phyloP scores from a whole-genome alignment of 495 filamentous ascomycete genomes.

The Haplographium delicatum region DNA sequence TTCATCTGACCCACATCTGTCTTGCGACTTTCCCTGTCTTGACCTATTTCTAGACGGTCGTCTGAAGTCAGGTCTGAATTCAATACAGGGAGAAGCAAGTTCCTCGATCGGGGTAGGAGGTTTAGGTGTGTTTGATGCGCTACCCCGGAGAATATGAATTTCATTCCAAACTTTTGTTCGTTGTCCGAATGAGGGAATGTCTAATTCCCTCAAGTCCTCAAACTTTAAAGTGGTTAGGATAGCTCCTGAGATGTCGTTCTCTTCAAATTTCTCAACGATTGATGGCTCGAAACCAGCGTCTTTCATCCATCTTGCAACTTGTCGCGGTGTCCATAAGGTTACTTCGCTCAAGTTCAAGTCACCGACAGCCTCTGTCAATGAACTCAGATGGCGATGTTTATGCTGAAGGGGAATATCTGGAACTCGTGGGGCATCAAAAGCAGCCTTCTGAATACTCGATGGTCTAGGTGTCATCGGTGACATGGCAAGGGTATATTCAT shows the following conservation, averaged over 20 bases:
- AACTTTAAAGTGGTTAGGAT: constrained; percentile 82
- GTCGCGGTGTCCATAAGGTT: constrained; percentile 58
- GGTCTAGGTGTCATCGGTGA: constrained; percentile 54
- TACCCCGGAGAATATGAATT: constrained; percentile 66
- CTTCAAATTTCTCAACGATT: constrained; percentile 75
- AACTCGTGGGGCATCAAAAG: constrained; percentile 19
- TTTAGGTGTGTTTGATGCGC: constrained; percentile 47
- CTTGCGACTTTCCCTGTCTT: constrained; percentile 25
- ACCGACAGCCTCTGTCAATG: constrained; percentile 37
- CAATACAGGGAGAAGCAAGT: constrained; percentile 26
- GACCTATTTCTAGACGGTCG: constrained; percentile 31
- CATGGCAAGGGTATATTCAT: constrained; percentile 57
- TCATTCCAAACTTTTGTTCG: constrained; percentile 80
- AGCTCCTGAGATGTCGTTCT: constrained; percentile 84
- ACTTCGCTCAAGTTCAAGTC: constrained; percentile 55
- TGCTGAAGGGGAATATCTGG: constrained; percentile 24
- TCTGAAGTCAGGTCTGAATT: constrained; percentile 9
- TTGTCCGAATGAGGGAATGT: constrained; percentile 89
- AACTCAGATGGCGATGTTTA: constrained; percentile 33
- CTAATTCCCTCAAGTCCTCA: constrained; percentile 90
- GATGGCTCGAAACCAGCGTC: constrained; percentile 62
- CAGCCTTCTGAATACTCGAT: constrained; percentile 24
- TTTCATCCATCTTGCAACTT: constrained; percentile 80
- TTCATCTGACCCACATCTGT: constrained; percentile 30
- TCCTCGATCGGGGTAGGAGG: constrained; percentile 53